Evolutionary conservation across 345 rosid species (phyloP).

Genomic region (Salix brachista): DNA sequence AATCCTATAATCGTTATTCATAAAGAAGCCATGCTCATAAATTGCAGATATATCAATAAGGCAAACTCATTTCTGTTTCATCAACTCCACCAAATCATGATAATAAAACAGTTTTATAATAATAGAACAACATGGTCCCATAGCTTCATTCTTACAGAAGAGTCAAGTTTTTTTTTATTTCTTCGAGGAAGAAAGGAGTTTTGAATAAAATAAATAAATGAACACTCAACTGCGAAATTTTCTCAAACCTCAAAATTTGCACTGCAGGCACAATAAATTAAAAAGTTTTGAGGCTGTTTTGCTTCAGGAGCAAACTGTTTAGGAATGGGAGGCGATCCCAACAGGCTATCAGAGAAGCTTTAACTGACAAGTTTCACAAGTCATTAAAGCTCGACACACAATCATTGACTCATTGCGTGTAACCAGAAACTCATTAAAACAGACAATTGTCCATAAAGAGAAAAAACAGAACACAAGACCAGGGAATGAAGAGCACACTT

Average conservation of each 20-base stretch:
- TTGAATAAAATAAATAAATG: neutral
- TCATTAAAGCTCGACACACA: neutral
- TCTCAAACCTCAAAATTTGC: neutral
- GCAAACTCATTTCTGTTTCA: neutral
- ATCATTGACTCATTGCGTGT: neutral
- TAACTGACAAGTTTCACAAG: neutral
- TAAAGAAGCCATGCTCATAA: neutral
- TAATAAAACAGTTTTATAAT: neutral
- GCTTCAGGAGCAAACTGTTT: constrained; percentile 15
- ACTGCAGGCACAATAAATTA: neutral
- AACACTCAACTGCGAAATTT: neutral
- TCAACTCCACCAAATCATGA: neutral
- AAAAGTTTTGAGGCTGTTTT: neutral
- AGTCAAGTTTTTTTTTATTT: neutral
- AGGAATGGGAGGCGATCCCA: neutral
- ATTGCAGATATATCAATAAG: neutral
- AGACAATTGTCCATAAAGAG: neutral
- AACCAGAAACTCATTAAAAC: neutral
- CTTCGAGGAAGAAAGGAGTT: neutral
- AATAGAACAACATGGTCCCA: neutral
- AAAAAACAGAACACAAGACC: neutral
- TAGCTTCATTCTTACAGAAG: neutral
- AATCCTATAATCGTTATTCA: neutral
- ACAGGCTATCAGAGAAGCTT: constrained; percentile 14
- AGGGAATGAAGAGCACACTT: neutral